phyloP scores from a whole-genome alignment of 371 early-diverging fungal species.

The Blyttiomyces sp. region DNA sequence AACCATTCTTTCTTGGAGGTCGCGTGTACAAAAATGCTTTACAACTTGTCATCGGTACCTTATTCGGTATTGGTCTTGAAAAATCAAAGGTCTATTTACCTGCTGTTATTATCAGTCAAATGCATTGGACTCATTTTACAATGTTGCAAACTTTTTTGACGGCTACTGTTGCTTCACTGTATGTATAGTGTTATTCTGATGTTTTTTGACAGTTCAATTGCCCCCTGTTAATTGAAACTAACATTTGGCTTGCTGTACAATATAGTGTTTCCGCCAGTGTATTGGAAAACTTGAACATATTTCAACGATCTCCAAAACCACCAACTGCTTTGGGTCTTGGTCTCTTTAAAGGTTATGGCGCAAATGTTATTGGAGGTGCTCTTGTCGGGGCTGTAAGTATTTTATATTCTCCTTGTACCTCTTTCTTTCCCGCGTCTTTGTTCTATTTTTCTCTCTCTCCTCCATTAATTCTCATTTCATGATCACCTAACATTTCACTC shows the following conservation, averaged over 20 bases:
- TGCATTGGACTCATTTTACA: constrained; percentile 17
- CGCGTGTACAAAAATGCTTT: background rate
- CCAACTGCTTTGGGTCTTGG: background rate
- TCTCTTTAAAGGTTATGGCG: background rate
- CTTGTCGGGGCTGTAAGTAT: constrained; percentile 14
- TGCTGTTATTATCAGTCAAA: constrained; percentile 23
- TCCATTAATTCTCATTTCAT: background rate
- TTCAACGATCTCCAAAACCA: constrained; percentile 11
- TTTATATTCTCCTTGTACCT: background rate
- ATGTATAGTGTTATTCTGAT: background rate
- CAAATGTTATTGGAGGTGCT: constrained; percentile 18
- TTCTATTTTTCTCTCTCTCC: background rate
- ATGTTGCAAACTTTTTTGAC: constrained; percentile 33
- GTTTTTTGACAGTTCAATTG: background rate
- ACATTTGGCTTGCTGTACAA: background rate
- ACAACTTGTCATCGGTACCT: constrained; percentile 9
- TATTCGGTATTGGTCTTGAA: constrained; percentile 30
- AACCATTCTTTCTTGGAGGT: too few relatives aligned
- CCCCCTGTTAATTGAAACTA: background rate
- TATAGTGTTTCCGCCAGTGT: background rate
- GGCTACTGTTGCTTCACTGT: constrained; percentile 18
- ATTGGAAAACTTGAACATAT: constrained; percentile 4
- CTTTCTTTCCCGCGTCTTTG: constrained; percentile 4
- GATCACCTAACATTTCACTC: too few relatives aligned
- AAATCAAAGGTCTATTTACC: constrained; percentile 31